Evolutionary conservation across 2,329 filamentous ascomycete genomes (phyloP).

Genomic region (Mycogone perniciosa): DNA sequence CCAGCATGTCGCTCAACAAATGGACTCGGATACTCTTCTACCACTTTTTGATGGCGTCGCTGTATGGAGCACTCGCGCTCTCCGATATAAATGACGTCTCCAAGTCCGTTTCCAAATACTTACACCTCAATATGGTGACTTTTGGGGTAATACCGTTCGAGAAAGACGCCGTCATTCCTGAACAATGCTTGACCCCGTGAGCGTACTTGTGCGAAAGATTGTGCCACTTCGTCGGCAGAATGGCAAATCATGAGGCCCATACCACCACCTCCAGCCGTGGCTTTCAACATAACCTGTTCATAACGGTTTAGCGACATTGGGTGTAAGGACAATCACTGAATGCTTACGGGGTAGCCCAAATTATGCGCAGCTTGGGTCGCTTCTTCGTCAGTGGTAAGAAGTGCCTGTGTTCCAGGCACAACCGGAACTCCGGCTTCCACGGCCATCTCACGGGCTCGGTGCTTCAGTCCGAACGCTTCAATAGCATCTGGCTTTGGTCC

Average conservation of each 20-base stretch:
- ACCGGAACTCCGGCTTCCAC: slow-evolving; percentile 24
- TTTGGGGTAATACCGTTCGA: slow-evolving; percentile 36
- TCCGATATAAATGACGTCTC: slow-evolving; percentile 33
- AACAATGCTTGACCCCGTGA: slow-evolving; percentile 36
- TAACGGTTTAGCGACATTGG: neutral
- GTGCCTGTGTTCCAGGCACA: slow-evolving; percentile 27
- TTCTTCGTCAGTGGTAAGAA: slow-evolving; percentile 24
- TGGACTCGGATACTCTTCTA: slow-evolving; percentile 39
- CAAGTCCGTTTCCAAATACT: slow-evolving; percentile 40
- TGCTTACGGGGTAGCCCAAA: slow-evolving; percentile 31
- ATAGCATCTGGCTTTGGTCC: slow-evolving; percentile 48
- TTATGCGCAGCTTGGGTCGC: slow-evolving; percentile 21
- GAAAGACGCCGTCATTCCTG: slow-evolving; percentile 33
- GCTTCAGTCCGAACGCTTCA: slow-evolving; percentile 32
- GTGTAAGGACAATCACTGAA: neutral
- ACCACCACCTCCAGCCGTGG: slow-evolving; percentile 41
- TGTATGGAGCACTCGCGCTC: slow-evolving; percentile 48
- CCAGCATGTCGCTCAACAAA: neutral
- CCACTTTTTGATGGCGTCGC: slow-evolving; percentile 44
- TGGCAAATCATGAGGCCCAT: slow-evolving; percentile 36
- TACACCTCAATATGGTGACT: slow-evolving; percentile 45
- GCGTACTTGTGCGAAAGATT: slow-evolving; percentile 31
- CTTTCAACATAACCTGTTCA: slow-evolving; percentile 35
- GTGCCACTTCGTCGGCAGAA: slow-evolving; percentile 23
- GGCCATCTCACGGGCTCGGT: slow-evolving; percentile 30